Percentiles rank a stretch among this genome's conserved stretches.
phyloP scores from a whole-genome alignment of 768 basidiomycete species.

The Steccherinum ochraceum region DNA sequence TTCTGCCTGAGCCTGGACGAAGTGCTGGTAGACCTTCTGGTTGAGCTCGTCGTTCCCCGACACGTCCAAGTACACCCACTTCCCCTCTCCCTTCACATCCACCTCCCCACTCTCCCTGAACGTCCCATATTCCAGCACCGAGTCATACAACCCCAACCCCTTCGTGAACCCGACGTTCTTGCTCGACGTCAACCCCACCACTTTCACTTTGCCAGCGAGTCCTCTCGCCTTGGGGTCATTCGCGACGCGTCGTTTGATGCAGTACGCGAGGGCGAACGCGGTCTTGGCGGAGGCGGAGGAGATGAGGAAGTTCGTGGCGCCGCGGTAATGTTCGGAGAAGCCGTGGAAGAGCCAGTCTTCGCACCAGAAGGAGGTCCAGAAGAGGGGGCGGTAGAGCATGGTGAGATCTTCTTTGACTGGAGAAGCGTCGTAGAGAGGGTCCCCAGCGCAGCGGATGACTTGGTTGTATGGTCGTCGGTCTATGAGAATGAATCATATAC shows the following conservation, averaged over 20 bases:
- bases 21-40: slow-evolving; percentile 23
- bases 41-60: slow-evolving; percentile 53
- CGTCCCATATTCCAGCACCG: slow-evolving; percentile 48
- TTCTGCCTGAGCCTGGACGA: neutral
- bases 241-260: slow-evolving; percentile 40
- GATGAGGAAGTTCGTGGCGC: slow-evolving; percentile 43
- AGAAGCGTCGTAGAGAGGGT: slow-evolving; percentile 46
- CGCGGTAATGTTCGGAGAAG: slow-evolving; percentile 41
- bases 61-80: slow-evolving; percentile 60
- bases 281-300: slow-evolving; percentile 72
- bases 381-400: slow-evolving; percentile 68
- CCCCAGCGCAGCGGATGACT: slow-evolving; percentile 49
- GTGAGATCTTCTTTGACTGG: slow-evolving; percentile 50
- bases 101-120: slow-evolving; percentile 24
- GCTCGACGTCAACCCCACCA: slow-evolving; percentile 58
- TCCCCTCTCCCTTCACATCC: slow-evolving; percentile 11
- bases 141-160: slow-evolving; percentile 48
- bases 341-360: slow-evolving; percentile 51
- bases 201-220: slow-evolving; percentile 19
- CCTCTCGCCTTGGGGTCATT: slow-evolving; percentile 10
- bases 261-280: slow-evolving; percentile 62
- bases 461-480: slow-evolving; percentile 69
- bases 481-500: slow-evolving; percentile 9
- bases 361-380: slow-evolving; percentile 74
- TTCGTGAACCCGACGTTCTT: slow-evolving; percentile 50